These are phyloP conservation scores for Alloteropsis angusta DNA, from an alignment of 202 grass and related monocot species.

Conservation along the genomic window DNA sequence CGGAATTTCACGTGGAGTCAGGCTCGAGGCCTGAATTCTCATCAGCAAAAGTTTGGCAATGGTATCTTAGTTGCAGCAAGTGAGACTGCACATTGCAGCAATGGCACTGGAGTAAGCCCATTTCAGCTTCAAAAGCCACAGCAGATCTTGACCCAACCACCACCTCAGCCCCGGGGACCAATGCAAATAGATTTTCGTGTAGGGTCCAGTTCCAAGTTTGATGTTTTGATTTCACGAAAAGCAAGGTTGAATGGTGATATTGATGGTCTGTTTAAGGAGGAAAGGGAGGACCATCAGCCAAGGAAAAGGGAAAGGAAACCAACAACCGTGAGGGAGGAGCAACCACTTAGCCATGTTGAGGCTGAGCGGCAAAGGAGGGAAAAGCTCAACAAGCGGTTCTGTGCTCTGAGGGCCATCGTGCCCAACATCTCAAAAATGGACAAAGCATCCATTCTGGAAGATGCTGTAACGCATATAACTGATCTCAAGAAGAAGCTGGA, in stretches of 20 bases:
- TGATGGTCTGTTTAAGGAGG: slow-evolving; percentile 27
- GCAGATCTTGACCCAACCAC: not conserved
- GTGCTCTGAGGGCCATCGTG: slow-evolving; percentile 53
- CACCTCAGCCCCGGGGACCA: slow-evolving; percentile 16
- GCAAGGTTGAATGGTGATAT: slow-evolving; percentile 28
- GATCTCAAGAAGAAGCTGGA: slow-evolving; percentile 55
- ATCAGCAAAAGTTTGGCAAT: slow-evolving; percentile 58
- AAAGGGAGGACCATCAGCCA: slow-evolving; percentile 36
- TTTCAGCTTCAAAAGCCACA: slow-evolving; percentile 35
- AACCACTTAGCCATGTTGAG: slow-evolving; percentile 59
- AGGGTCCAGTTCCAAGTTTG: slow-evolving; percentile 34
- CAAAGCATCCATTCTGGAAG: slow-evolving; percentile 59
- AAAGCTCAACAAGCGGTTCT: slow-evolving; percentile 70
- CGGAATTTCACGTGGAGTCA: slow-evolving; percentile 79
- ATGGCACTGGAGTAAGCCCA: slow-evolving; percentile 19
- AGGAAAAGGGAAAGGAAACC: slow-evolving; percentile 63
- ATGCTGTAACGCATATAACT: slow-evolving; percentile 53
- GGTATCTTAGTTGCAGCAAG: slow-evolving; percentile 51
- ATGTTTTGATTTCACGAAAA: slow-evolving; percentile 29
- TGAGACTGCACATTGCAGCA: slow-evolving; percentile 28
- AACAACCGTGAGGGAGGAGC: slow-evolving; percentile 52
- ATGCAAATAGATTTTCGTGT: slow-evolving; percentile 59
- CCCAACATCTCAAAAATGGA: slow-evolving; percentile 75
- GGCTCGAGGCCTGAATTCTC: slow-evolving; percentile 38
- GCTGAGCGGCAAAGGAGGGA: slow-evolving; percentile 68